A percentile compares a stretch with the other conserved stretches of the same genome.
These are phyloP conservation scores for Fusarium algeriense DNA, from an alignment of 2,329 filamentous ascomycete species.

Conservation along the genomic window DNA sequence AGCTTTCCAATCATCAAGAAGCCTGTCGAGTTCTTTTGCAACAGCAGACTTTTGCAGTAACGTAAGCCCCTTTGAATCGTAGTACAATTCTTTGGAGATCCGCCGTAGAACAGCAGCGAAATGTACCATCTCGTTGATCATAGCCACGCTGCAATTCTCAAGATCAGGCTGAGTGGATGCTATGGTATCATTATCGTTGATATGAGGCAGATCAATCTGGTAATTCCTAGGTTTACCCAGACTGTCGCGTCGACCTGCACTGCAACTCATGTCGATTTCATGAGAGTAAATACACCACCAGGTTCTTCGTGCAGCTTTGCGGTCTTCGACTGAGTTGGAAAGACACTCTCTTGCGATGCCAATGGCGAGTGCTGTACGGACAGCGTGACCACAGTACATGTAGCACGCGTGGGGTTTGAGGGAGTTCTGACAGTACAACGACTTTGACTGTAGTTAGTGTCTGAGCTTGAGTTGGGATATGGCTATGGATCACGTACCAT, in stretches of 20 bases:
- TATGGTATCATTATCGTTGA: not conserved
- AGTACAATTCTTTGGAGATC: slow-evolving; percentile 3
- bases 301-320: not conserved
- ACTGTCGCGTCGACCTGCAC: slow-evolving; percentile 15
- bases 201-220: slow-evolving; percentile 6
- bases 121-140: slow-evolving; percentile 13
- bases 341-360: not conserved
- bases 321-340: not conserved
- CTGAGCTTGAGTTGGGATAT: accelerated
- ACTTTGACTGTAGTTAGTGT: not conserved
- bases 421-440: slow-evolving; percentile 8
- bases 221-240: slow-evolving; percentile 15
- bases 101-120: not conserved
- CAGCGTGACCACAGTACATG: not conserved
- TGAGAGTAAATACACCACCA: slow-evolving; percentile 27
- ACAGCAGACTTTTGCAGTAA: not conserved
- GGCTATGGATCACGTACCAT: not conserved
- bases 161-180: not conserved
- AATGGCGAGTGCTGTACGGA: slow-evolving; percentile 2
- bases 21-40: not conserved
- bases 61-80: slow-evolving; percentile 2
- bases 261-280: slow-evolving; percentile 23
- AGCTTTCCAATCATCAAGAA: slow-evolving; percentile 4
- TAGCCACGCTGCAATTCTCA: not conserved
- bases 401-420: slow-evolving; percentile 8